These are phyloP conservation scores for Dispira parvispora DNA, from an alignment of 192 early-diverging fungal genomes.

Conservation along the genomic window DNA sequence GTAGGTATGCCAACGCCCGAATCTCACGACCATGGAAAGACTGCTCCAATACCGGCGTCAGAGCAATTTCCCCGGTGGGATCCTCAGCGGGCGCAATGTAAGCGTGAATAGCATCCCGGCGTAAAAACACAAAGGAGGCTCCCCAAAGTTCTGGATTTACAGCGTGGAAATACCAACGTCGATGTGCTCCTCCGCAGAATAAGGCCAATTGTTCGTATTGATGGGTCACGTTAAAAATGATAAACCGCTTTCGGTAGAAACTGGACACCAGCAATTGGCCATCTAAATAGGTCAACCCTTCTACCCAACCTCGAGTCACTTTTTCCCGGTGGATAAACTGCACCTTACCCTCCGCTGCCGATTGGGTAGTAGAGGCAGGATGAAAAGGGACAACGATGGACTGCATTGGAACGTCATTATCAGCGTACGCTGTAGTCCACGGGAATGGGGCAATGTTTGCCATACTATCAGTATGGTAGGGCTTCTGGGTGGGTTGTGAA, in stretches of 20 bases:
- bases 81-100: not conserved
- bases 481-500: too few species aligned
- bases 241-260: conserved; percentile 57
- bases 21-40: conserved; percentile 16
- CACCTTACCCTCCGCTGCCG: not conserved
- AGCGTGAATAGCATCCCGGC: conserved; percentile 7
- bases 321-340: conserved; percentile 29
- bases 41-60: conserved; percentile 11
- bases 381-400: too few species aligned
- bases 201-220: conserved; percentile 49
- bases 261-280: conserved; percentile 39
- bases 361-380: too few species aligned
- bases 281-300: conserved; percentile 34
- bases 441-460: too few species aligned
- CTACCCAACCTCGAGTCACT: conserved; percentile 64
- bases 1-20: not conserved
- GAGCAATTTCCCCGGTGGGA: conserved; percentile 8
- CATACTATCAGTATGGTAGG: too few species aligned
- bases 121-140: conserved; percentile 38
- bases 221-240: conserved; percentile 49
- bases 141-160: conserved; percentile 27
- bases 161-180: conserved; percentile 48
- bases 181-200: conserved; percentile 54
- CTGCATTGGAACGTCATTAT: too few species aligned
- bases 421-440: too few species aligned